A percentile compares a stretch with the other conserved stretches of the same genome.
Conservation (phyloP, 2,329 filamentous ascomycete species). For the Scedosporium minutisporum region DNA sequence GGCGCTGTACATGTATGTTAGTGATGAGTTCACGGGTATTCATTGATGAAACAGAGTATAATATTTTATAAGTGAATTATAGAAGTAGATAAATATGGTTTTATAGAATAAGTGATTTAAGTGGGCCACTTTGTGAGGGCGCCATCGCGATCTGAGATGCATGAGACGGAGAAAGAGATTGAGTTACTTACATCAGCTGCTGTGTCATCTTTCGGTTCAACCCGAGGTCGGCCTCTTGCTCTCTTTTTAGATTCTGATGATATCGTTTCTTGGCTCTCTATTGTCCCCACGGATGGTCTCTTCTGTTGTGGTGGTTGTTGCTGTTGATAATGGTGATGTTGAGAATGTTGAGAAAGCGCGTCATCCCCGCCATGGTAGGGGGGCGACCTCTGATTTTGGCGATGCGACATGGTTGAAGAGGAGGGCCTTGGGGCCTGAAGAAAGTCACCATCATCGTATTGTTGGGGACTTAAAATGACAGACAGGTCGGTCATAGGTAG, state of each 20-base stretch:
- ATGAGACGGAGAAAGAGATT: conserved; percentile 4
- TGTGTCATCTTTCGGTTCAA: conserved; percentile 70
- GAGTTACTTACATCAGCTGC: conserved; percentile 61
- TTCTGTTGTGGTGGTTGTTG: not conserved
- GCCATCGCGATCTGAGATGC: conserved; percentile 4
- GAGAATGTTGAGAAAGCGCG: conserved; percentile 8
- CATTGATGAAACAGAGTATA: no score
- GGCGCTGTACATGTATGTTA: conserved; percentile 43
- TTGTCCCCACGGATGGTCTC: not conserved
- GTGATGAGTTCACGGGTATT: conserved; percentile 1
- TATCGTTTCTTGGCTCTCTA: not conserved
- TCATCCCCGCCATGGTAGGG: conserved; percentile 21
- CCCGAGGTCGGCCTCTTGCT: conserved; percentile 61
- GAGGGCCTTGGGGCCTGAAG: conserved; percentile 11
- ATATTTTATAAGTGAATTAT: no score
- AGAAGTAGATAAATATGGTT: no score
- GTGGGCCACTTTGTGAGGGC: no score
- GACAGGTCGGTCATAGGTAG: conserved; percentile 22
- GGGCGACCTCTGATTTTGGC: conserved; percentile 8
- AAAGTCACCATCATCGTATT: conserved; percentile 27
- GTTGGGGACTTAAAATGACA: conserved; percentile 37
- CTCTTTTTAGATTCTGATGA: conserved; percentile 38
- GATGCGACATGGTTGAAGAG: conserved; percentile 10
- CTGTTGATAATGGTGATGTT: not conserved
- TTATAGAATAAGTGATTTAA: not conserved